Evolutionary conservation across 768 basidiomycete genomes (phyloP), one percentile per base, ranked within the genome.

Genomic region (Boletus reticulatus): DNA sequence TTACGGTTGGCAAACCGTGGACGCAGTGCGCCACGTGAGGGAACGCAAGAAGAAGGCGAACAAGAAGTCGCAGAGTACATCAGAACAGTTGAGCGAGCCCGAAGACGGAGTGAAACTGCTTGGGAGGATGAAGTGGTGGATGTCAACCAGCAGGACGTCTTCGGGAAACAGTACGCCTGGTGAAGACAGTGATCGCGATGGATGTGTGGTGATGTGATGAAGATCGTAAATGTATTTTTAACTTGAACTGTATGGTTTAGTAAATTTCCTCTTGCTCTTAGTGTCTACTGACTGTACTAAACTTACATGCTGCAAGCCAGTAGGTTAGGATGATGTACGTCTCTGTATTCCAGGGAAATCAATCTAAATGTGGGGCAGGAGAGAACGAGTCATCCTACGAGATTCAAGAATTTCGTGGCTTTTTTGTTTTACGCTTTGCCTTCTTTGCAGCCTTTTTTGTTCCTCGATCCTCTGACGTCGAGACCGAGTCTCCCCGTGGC

Each of bases 1-100:
- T 69, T 87, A 89, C 70, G 84, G 87, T 47, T 92, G 89, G 88
- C 88, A 92, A 76, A 87, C 82, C 11, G 90, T 94, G 37, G 92
- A 93, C 66, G 83, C 84, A 0, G 90, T 92, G 46, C 78, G 79
- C 55, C 74, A 78, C 34, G 80, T 78, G 50, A 77, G 88, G 65
- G 87, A 83, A 59, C 79, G 83, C 55, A 89, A 81, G 72, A 67
- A 78, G 61, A 89, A 83, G 70, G 62, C 76, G 42, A 73, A 75
- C 50, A 76, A 78, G 66, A 74, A 82, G 52, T 71, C 69, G 5
- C 74, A 69, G 44, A 81, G 27, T 13, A 76, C 68, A 42, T 62
- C 57, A 17, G 67, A 60, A 72, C 68, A 32, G 66, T 63, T 43
- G 72, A 72, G 56, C 58, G 67, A 71, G 42, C 64, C 63, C 44